Conservation (phyloP, 345 rosid species). For the Camelina hispida region DNA sequence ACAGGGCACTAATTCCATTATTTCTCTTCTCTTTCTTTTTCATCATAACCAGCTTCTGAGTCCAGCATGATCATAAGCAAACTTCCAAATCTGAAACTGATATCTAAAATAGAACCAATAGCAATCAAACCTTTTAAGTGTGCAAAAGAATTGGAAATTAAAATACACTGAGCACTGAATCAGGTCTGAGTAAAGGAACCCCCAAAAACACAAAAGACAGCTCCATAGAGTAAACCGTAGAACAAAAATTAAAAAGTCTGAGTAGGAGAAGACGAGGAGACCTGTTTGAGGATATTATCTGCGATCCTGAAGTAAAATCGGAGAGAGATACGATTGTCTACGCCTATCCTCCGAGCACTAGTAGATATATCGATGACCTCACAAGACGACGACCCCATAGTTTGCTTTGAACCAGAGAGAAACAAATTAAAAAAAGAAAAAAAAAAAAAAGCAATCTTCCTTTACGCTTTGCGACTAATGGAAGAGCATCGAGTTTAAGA, state of each 20-base stretch:
- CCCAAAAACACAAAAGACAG: neutral
- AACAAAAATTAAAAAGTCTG: slow-evolving; percentile 17
- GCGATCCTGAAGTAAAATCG: slow-evolving; percentile 88
- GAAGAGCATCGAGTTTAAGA: slow-evolving; percentile 29
- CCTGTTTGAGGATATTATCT: slow-evolving; percentile 93
- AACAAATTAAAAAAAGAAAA: neutral
- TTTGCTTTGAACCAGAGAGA: slow-evolving; percentile 11
- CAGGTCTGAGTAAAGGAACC: neutral
- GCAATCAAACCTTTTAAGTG: neutral
- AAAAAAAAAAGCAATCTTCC: slow-evolving; percentile 9
- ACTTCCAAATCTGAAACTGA: neutral
- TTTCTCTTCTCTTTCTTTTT: neutral
- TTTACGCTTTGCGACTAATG: slow-evolving; percentile 26
- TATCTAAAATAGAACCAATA: slow-evolving; percentile 9
- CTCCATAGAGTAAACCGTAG: slow-evolving; percentile 5
- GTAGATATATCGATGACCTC: slow-evolving; percentile 75
- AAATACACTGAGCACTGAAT: neutral
- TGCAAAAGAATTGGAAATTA: slow-evolving; percentile 4
- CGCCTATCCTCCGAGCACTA: slow-evolving; percentile 69
- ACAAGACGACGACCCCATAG: slow-evolving; percentile 61
- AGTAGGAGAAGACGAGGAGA: slow-evolving; percentile 15
- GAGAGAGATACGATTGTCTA: slow-evolving; percentile 84
- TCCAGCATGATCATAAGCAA: neutral
- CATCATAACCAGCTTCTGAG: slow-evolving; percentile 9
- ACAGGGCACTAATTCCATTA: neutral